Conservation (phyloP, 495 filamentous ascomycete species). For the Venustampulla echinocandica region DNA sequence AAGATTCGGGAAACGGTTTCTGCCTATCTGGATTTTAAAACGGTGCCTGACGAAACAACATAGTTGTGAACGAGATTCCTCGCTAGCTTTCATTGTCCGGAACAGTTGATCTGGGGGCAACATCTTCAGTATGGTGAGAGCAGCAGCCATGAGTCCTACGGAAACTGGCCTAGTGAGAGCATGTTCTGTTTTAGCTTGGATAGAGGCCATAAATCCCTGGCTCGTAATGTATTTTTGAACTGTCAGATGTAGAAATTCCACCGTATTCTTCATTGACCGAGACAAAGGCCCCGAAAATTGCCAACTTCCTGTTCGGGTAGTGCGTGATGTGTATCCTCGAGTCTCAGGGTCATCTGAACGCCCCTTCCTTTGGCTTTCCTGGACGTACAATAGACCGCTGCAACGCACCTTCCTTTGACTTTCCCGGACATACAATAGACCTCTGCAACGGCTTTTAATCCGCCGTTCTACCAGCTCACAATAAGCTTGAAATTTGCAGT, state of each 20-base stretch:
- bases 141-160: conserved; percentile 4
- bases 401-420: too few relatives aligned
- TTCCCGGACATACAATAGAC: conserved; percentile 5
- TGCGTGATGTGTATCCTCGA: conserved; percentile 2
- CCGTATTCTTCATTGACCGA: conserved; percentile 6
- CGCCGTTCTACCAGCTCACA: conserved; percentile 1
- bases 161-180: neutral
- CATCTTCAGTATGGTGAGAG: conserved; percentile 2
- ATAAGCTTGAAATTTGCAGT: neutral
- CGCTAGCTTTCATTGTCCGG: neutral
- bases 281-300: conserved; percentile 3
- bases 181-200: too few relatives aligned
- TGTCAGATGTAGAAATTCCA: conserved; percentile 7
- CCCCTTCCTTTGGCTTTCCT: too few relatives aligned
- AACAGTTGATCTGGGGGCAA: conserved; percentile 8
- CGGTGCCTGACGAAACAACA: neutral
- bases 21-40: conserved; percentile 1
- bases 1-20: neutral
- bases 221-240: conserved; percentile 2
- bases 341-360: too few relatives aligned
- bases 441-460: conserved; percentile 9
- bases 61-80: neutral
- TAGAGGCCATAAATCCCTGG: neutral
- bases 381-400: too few relatives aligned
- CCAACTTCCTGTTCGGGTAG: conserved; percentile 1